phyloP scores from a whole-genome alignment of 805 yeast species.

The Gaillardinia entomophila region DNA sequence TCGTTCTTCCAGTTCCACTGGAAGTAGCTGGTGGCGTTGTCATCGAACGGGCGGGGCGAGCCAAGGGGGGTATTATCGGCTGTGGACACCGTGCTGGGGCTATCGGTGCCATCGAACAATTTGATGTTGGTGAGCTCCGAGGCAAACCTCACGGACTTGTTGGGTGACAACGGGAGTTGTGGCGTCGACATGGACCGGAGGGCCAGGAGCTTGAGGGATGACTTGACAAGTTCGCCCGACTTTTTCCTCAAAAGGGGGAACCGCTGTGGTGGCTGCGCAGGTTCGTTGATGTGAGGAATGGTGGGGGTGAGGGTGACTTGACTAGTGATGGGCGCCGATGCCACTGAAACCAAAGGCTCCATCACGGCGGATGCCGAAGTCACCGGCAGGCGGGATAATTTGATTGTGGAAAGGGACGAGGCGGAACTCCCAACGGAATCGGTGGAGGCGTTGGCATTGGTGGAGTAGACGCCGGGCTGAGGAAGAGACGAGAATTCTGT shows the following conservation, averaged over 20 bases:
- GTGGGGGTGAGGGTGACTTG: neutral
- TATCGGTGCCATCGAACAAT: slow-evolving; percentile 54
- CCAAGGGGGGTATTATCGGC: slow-evolving; percentile 46
- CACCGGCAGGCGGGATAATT: slow-evolving; percentile 1
- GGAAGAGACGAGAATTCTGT: neutral
- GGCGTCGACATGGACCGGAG: slow-evolving; percentile 22
- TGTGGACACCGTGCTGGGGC: slow-evolving; percentile 57
- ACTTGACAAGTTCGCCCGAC: slow-evolving; percentile 18
- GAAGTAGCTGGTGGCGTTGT: slow-evolving; percentile 17
- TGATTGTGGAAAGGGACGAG: slow-evolving; percentile 8
- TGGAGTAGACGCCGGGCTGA: neutral
- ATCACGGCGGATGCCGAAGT: neutral
- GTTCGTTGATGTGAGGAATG: neutral
- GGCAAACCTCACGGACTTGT: slow-evolving; percentile 62
- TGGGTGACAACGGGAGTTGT: slow-evolving; percentile 9
- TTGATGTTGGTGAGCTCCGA: slow-evolving; percentile 55
- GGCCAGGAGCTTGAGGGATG: slow-evolving; percentile 16
- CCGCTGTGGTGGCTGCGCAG: slow-evolving; percentile 2
- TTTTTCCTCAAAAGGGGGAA: slow-evolving; percentile 9
- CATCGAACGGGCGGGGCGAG: slow-evolving; percentile 18
- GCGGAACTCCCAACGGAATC: slow-evolving; percentile 3
- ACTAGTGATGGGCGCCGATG: neutral
- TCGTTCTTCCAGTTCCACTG: slow-evolving; percentile 16
- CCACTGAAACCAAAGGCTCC: slow-evolving; percentile 1
- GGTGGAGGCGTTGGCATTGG: slow-evolving; percentile 1